phyloP scores from a whole-genome alignment of 202 grass and related monocot genomes.

The Cymbopogon flexuosus region DNA sequence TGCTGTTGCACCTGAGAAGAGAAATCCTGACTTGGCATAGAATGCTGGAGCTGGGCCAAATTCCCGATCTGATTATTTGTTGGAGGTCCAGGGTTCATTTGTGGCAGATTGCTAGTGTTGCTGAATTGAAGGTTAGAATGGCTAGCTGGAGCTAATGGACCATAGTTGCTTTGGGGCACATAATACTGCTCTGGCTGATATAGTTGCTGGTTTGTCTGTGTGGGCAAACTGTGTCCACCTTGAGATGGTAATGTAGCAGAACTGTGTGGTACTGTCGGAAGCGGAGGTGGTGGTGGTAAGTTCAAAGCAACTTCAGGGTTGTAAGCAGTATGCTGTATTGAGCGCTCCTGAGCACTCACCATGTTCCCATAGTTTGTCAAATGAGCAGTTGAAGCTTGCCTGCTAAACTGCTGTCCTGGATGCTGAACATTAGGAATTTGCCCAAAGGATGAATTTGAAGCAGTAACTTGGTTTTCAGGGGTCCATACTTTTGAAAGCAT shows the following conservation, averaged over 20 bases:
- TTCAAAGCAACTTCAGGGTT: slow-evolving; percentile 48
- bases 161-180: slow-evolving; percentile 49
- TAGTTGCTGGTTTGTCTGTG: slow-evolving; percentile 51
- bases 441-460: slow-evolving; percentile 29
- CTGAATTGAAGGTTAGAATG: slow-evolving; percentile 31
- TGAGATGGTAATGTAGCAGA: slow-evolving; percentile 32
- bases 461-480: slow-evolving; percentile 37
- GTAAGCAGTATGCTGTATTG: slow-evolving; percentile 39
- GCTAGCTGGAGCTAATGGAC: slow-evolving; percentile 13
- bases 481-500: slow-evolving; percentile 24
- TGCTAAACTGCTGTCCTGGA: slow-evolving; percentile 50
- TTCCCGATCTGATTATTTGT: slow-evolving; percentile 43
- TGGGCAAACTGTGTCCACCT: slow-evolving; percentile 29
- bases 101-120: slow-evolving; percentile 23
- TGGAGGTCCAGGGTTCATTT: slow-evolving; percentile 30
- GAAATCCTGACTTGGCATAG: slow-evolving; percentile 22
- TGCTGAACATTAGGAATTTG: slow-evolving; percentile 41
- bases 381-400: slow-evolving; percentile 37
- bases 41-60: slow-evolving; percentile 29
- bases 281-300: slow-evolving; percentile 34
- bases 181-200: slow-evolving; percentile 64
- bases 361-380: slow-evolving; percentile 39
- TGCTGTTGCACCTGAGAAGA: slow-evolving; percentile 52
- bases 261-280: slow-evolving; percentile 17
- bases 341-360: slow-evolving; percentile 33